Conservation (phyloP, 2,329 filamentous ascomycete genomes). For the Fusarium subtropicale region DNA sequence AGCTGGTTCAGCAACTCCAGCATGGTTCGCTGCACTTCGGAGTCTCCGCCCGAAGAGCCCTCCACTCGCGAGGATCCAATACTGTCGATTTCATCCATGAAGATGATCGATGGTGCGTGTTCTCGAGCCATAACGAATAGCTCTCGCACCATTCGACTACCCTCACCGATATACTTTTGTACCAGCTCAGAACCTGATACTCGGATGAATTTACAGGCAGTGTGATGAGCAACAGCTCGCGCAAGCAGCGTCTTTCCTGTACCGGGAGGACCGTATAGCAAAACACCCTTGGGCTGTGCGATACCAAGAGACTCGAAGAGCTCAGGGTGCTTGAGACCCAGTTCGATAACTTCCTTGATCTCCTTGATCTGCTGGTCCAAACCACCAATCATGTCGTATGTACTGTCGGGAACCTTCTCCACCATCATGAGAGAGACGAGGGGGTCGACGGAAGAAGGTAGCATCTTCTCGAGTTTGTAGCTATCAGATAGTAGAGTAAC, state of each 20-base stretch:
- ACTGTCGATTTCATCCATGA: slow-evolving; percentile 99
- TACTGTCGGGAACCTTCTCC: slow-evolving; percentile 99
- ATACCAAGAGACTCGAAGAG: slow-evolving; percentile 99
- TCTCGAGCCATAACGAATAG: slow-evolving; percentile 99
- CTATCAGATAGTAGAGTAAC: slow-evolving; percentile 96
- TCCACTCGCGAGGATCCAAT: slow-evolving; percentile 98
- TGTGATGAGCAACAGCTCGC: slow-evolving; percentile 96
- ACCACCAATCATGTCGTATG: slow-evolving; percentile 99
- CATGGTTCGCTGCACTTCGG: slow-evolving; percentile 98
- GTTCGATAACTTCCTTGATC: slow-evolving; percentile 99
- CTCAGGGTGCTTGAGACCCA: slow-evolving; percentile 97
- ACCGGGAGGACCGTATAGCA: slow-evolving; percentile 95
- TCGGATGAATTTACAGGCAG: slow-evolving; percentile 98
- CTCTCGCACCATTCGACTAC: slow-evolving; percentile 97
- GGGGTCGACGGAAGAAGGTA: slow-evolving; percentile 97
- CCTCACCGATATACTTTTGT: slow-evolving; percentile 99
- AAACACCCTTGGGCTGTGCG: slow-evolving; percentile 95
- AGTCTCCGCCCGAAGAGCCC: slow-evolving; percentile 93
- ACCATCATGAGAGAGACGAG: slow-evolving; percentile 99
- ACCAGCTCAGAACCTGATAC: slow-evolving; percentile 96
- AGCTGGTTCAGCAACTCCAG: slow-evolving; percentile 97
- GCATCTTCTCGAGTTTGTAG: slow-evolving; percentile 98
- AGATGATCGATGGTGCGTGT: slow-evolving; percentile 98
- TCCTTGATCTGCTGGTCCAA: slow-evolving; percentile 99
- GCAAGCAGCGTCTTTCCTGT: slow-evolving; percentile 97